Percentiles rank a stretch among this genome's conserved stretches.
phyloP scores from a whole-genome alignment of 306 rosid species.

The Chamaecrista fasciculata region DNA sequence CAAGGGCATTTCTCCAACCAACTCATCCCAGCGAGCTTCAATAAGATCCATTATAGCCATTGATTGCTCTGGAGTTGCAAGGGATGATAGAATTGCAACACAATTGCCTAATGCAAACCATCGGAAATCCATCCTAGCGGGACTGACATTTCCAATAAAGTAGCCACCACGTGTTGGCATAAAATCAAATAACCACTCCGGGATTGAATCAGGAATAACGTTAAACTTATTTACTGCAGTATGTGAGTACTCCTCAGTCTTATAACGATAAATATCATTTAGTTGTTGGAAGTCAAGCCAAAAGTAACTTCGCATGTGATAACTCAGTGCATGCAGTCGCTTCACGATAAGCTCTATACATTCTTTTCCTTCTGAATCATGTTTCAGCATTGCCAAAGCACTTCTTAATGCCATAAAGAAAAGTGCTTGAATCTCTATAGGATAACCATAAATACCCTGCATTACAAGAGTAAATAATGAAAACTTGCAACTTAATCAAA shows the following conservation, averaged over 20 bases:
- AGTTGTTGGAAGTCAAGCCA: conserved; percentile 93
- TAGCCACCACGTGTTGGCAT: conserved; percentile 93
- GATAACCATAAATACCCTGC: conserved; percentile 92
- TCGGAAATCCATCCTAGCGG: conserved; percentile 95
- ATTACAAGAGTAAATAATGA: conserved; percentile 5
- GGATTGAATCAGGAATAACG: conserved; percentile 93
- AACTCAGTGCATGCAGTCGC: conserved; percentile 87
- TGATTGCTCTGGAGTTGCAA: conserved; percentile 91
- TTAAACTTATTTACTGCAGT: conserved; percentile 94
- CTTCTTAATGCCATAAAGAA: conserved; percentile 85
- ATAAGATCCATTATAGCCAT: conserved; percentile 91
- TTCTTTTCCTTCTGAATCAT: conserved; percentile 79
- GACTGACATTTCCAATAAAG: conserved; percentile 90
- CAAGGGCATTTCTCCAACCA: conserved; percentile 91
- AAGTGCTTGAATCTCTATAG: conserved; percentile 92
- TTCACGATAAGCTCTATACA: conserved; percentile 75
- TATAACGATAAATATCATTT: conserved; percentile 85
- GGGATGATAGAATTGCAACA: conserved; percentile 79
- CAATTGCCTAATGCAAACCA: conserved; percentile 93
- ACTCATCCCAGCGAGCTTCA: conserved; percentile 94
- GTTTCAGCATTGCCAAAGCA: conserved; percentile 77
- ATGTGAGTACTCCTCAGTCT: conserved; percentile 93
- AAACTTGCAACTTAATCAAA: conserved; percentile 8
- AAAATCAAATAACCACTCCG: conserved; percentile 87
- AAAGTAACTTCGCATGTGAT: conserved; percentile 85